A percentile compares a stretch with the other conserved stretches of the same genome.
phyloP scores from a whole-genome alignment of 768 basidiomycete species.

The Rubroboletus pulcherrimus region DNA sequence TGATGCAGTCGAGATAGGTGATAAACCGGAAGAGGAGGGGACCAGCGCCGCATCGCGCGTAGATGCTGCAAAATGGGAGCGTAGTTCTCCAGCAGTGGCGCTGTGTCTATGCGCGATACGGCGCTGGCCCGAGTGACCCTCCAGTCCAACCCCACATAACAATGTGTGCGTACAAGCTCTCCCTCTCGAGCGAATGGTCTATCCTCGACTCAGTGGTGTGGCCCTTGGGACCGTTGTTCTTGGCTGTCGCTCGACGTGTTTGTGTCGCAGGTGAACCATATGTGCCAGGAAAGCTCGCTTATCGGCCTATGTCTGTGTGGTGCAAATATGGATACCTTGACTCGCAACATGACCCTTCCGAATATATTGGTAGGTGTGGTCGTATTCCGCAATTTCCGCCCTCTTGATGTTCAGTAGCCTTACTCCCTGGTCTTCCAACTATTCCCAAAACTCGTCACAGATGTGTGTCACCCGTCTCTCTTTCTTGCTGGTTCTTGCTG shows the following conservation, averaged over 20 bases:
- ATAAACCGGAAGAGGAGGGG: too few relatives aligned
- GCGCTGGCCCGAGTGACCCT: too few relatives aligned
- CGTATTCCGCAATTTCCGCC: not conserved
- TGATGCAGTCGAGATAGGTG: not conserved
- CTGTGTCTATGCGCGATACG: not conserved
- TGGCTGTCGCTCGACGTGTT: not conserved
- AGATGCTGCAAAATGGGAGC: constrained; percentile 14
- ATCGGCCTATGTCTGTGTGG: too few relatives aligned
- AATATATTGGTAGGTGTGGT: not conserved
- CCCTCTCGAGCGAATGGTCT: not conserved
- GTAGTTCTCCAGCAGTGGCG: constrained; percentile 14
- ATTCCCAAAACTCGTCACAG: not conserved
- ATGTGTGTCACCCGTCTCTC: not conserved
- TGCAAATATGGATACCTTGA: not conserved
- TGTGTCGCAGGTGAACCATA: not conserved
- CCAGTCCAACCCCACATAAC: too few relatives aligned
- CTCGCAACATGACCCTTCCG: not conserved
- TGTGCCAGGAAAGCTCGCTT: not conserved
- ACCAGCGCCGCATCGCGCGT: not conserved
- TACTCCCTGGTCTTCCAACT: not conserved
- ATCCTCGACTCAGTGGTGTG: not conserved
- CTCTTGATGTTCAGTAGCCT: not conserved
- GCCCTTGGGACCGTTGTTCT: not conserved
- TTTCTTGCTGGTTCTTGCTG: not conserved
- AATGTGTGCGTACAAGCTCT: not conserved